Conservation (phyloP, 345 rosid genomes). For the Acer yangbiense region DNA sequence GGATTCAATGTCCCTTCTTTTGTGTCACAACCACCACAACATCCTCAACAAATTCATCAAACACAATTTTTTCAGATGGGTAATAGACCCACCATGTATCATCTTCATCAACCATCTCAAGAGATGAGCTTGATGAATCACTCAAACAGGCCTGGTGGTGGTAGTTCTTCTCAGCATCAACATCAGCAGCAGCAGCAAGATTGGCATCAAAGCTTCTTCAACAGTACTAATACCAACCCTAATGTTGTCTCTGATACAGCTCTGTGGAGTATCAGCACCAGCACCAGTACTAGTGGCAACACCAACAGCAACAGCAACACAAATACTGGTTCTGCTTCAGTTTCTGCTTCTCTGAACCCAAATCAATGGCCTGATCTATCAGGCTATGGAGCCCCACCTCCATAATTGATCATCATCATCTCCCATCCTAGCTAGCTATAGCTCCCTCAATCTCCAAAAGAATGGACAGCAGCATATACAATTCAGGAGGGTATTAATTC, state of each 20-base stretch:
- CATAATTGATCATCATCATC: conserved; percentile 13
- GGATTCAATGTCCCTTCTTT: conserved; percentile 30
- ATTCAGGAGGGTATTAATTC: conserved; percentile 1
- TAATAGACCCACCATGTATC: conserved; percentile 23
- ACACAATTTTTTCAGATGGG: conserved; percentile 28
- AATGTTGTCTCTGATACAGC: conserved; percentile 26
- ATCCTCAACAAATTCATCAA: conserved; percentile 27
- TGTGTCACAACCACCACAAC: conserved; percentile 29
- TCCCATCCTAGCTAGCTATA: background rate
- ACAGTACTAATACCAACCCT: conserved; percentile 22
- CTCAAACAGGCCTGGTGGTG: conserved; percentile 13
- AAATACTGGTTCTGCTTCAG: conserved; percentile 13
- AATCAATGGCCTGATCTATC: conserved; percentile 38
- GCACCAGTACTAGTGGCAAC: conserved; percentile 14
- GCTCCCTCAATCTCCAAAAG: conserved; percentile 9
- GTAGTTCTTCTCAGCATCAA: conserved; percentile 16
- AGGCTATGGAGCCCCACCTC: conserved; percentile 35
- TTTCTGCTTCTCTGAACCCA: conserved; percentile 35
- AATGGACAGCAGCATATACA: background rate
- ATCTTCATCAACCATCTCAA: conserved; percentile 18
- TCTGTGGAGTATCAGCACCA: conserved; percentile 38
- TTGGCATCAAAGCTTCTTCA: conserved; percentile 36
- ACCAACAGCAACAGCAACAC: conserved; percentile 6
- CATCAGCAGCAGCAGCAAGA: conserved; percentile 18
- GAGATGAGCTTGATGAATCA: conserved; percentile 22